Evolutionary conservation across 208 protist genomes (phyloP).

Genomic region (Hexamita inflata): DNA sequence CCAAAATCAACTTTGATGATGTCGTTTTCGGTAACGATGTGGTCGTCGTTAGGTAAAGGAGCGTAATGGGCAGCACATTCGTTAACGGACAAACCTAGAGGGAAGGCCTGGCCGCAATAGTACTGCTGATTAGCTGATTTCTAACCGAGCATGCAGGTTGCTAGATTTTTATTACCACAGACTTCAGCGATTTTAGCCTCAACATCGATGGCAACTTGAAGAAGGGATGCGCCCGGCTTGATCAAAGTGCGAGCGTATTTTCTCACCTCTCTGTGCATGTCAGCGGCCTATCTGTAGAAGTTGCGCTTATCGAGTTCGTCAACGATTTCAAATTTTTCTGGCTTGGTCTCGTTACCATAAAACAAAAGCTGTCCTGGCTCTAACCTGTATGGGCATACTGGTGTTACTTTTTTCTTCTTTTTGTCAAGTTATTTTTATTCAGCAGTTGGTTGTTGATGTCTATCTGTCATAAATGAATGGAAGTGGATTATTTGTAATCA

Average conservation of each 20-base stretch:
- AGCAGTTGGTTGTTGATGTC: too few species aligned
- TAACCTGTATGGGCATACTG: too few species aligned
- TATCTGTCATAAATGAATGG: too few species aligned
- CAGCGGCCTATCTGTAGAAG: conserved; percentile 23
- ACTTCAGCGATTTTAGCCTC: background rate
- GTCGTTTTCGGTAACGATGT: conserved; percentile 73
- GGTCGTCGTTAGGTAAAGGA: conserved; percentile 80
- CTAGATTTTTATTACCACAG: background rate
- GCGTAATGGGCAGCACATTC: conserved; percentile 88
- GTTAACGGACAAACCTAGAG: conserved; percentile 70
- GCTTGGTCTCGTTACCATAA: background rate
- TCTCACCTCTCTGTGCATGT: conserved; percentile 31
- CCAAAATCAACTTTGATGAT: conserved; percentile 91
- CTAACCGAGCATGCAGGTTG: background rate
- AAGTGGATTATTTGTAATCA: too few species aligned
- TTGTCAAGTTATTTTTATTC: too few species aligned
- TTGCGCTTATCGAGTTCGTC: background rate
- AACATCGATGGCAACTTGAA: conserved; percentile 11
- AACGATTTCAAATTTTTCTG: background rate
- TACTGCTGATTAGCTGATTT: conserved; percentile 16
- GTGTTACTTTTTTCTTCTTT: too few species aligned
- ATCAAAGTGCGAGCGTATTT: conserved; percentile 22
- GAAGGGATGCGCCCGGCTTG: conserved; percentile 23
- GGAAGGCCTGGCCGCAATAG: conserved; percentile 38
- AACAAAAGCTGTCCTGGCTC: too few species aligned